Evolutionary conservation across 2,329 filamentous ascomycete species (phyloP), one percentile per base, ranked within the genome.

Genomic region (Cytospora schulzeri): DNA sequence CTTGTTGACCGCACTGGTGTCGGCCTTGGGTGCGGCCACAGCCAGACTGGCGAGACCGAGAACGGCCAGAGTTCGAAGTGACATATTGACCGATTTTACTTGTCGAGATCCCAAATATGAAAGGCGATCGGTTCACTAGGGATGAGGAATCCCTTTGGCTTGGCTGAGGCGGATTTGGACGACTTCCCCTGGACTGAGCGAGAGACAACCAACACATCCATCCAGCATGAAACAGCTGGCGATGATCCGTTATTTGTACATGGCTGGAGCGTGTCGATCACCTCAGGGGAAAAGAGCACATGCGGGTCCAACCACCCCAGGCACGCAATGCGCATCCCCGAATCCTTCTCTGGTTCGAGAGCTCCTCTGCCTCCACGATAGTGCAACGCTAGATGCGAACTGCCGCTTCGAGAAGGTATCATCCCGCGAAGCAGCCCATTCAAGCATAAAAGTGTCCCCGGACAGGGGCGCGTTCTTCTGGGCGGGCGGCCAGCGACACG

Each of bases 401-500:
- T 65, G 62, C 65, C 62, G 26, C 62, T 62, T 67, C 29, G 55
- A 67, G 65, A 67, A 67, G 65, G 65, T 65, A 41, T 63, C 56
- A 45, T 66, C 31, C 41, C 45, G 17, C 28, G 50, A 48, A 12
- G 33, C 19, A 54, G 22, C 14, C 11, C 33, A 31, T 45, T 54
- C 50, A 38, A 54, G 15, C 58, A 50, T 60, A 60, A 53, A 7
- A 33, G 29, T 24, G 38, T 19, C 14, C 19, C 17, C 35, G 24
- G 26, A 22, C 38, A 17, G 58, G 26, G 26, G 7, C 31, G 50
- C 11, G 15, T 45, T 41, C 38, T 41, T n/a, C n/a, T n/a, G n/a
- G n/a, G 9, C 15, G 33, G 38, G 19, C 8, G 8, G 6, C 38
- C 38, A 41, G 38, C 5, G 17, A 41, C 15, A 17, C 38, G 19